Percentiles rank a stretch among this genome's conserved stretches.
phyloP scores from a whole-genome alignment of 2,329 filamentous ascomycete genomes.

The Coniochaeta sp. region DNA sequence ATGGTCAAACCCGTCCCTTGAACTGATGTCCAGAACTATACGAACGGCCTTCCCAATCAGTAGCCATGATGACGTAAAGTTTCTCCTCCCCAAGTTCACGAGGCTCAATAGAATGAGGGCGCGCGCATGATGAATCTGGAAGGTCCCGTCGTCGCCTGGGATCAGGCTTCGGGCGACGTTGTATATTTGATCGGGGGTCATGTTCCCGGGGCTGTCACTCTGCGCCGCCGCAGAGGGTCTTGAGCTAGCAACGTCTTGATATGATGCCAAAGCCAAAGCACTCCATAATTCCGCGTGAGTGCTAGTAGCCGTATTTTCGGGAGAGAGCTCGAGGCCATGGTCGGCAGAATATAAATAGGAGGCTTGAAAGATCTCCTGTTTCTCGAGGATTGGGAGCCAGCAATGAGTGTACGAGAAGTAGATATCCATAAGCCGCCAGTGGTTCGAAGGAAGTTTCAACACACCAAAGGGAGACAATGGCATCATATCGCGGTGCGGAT shows the following conservation, averaged over 20 bases:
- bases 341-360: constrained; percentile 32
- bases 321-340: constrained; percentile 9
- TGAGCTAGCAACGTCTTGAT: constrained; percentile 36
- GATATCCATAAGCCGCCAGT: constrained; percentile 57
- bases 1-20: background rate
- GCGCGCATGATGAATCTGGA: constrained; percentile 45
- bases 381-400: constrained; percentile 70
- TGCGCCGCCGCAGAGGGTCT: constrained; percentile 1
- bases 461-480: background rate
- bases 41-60: constrained; percentile 58
- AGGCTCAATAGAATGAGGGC: constrained; percentile 53
- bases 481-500: too few species aligned
- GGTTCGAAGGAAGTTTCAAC: constrained; percentile 41
- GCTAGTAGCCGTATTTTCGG: constrained; percentile 22
- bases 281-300: constrained; percentile 54
- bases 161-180: constrained; percentile 40
- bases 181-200: constrained; percentile 36
- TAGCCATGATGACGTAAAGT: constrained; percentile 54
- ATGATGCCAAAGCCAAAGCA: constrained; percentile 48
- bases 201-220: constrained; percentile 11
- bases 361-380: constrained; percentile 48
- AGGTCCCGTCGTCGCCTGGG: constrained; percentile 37
- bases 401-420: constrained; percentile 71
- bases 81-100: constrained; percentile 52
- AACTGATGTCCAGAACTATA: constrained; percentile 28